Evolutionary conservation across 2,329 filamentous ascomycete species (phyloP).

Genomic region (Epichloe brachyelytri): DNA sequence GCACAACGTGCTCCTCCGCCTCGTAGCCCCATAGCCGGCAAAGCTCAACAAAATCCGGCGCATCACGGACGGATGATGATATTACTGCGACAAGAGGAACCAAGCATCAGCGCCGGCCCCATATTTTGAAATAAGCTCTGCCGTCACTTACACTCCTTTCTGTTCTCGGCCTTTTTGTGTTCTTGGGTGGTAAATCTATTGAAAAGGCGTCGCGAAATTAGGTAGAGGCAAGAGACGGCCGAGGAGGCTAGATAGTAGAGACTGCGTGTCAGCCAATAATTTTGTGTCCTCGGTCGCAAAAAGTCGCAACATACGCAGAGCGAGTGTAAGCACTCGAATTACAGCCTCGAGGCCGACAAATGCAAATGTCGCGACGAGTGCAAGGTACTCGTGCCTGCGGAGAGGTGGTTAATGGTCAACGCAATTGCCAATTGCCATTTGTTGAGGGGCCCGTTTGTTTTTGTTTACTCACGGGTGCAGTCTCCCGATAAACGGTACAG

Average conservation of each 20-base stretch:
- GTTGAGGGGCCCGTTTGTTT: neutral
- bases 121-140: constrained; percentile 9
- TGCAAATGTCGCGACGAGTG: constrained; percentile 69
- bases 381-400: constrained; percentile 68
- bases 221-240: constrained; percentile 72
- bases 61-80: constrained; percentile 67
- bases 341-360: constrained; percentile 73
- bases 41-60: constrained; percentile 87
- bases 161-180: constrained; percentile 52
- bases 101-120: constrained; percentile 35
- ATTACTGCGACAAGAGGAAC: constrained; percentile 36
- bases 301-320: constrained; percentile 52
- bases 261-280: constrained; percentile 11
- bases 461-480: constrained; percentile 33
- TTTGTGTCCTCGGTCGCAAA: constrained; percentile 6
- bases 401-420: neutral
- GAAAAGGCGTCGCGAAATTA: constrained; percentile 69
- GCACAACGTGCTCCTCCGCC: constrained; percentile 90
- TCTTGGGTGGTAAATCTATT: constrained; percentile 62
- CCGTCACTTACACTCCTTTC: constrained; percentile 44
- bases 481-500: constrained; percentile 39
- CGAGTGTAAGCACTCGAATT: constrained; percentile 75
- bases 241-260: constrained; percentile 50
- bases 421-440: constrained; percentile 1
- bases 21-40: constrained; percentile 84